A percentile compares a stretch with the other conserved stretches of the same genome.
Conservation (phyloP, 768 basidiomycete genomes). For the Sistotremastrum niveocremeum region DNA sequence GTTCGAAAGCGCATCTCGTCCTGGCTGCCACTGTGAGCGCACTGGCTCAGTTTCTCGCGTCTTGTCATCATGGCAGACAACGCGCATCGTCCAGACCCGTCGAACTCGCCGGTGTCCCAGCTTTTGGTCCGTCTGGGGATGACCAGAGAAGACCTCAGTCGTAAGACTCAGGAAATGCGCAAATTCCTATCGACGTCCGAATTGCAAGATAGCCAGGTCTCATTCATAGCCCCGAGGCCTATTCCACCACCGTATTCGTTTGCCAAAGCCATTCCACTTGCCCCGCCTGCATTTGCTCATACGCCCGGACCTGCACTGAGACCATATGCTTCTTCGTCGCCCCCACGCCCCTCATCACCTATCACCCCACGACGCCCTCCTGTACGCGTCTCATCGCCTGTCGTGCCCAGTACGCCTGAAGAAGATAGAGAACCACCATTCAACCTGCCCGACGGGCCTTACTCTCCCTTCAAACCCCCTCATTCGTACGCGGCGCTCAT, state of each 20-base stretch:
- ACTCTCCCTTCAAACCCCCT: slow-evolving; percentile 66
- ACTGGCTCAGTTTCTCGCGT: no score
- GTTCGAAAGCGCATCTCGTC: no score
- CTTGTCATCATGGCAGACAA: no score
- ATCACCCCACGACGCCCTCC: slow-evolving; percentile 48
- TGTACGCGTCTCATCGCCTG: slow-evolving; percentile 73
- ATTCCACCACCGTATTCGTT: slow-evolving; percentile 29
- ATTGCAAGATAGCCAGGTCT: slow-evolving; percentile 13
- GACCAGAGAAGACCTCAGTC: slow-evolving; percentile 60
- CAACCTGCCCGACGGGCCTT: slow-evolving; percentile 72
- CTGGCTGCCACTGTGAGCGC: no score
- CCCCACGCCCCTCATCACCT: slow-evolving; percentile 40
- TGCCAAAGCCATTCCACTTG: slow-evolving; percentile 22
- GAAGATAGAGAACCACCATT: slow-evolving; percentile 60
- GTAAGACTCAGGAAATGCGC: slow-evolving; percentile 69
- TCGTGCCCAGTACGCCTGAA: slow-evolving; percentile 60
- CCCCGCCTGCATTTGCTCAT: background rate
- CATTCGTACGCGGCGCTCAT: slow-evolving; percentile 92
- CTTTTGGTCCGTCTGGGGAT: slow-evolving; percentile 59
- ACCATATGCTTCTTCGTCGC: slow-evolving; percentile 48
- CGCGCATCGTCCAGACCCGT: no score
- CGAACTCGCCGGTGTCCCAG: slow-evolving; percentile 53
- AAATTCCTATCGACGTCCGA: slow-evolving; percentile 49
- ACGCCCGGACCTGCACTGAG: slow-evolving; percentile 10
- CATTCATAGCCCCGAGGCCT: slow-evolving; percentile 13